phyloP scores from a whole-genome alignment of 768 basidiomycete genomes.

The Suillus tomentosus region DNA sequence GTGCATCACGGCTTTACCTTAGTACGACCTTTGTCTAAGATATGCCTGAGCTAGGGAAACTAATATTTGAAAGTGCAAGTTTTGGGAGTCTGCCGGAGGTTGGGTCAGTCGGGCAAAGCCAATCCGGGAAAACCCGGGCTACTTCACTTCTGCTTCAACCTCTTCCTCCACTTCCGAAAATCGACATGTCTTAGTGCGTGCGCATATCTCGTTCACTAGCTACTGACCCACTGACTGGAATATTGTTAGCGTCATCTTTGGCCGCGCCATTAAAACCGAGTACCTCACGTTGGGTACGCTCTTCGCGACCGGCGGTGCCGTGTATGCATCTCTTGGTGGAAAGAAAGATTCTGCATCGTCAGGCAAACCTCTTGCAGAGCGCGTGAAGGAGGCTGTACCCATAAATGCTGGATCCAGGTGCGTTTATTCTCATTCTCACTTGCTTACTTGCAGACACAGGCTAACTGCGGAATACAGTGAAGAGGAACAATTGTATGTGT shows the following conservation, averaged over 20 bases:
- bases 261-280: slow-evolving; percentile 81
- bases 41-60: neutral
- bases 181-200: slow-evolving; percentile 49
- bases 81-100: neutral
- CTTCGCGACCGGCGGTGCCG: slow-evolving; percentile 54
- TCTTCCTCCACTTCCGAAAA: slow-evolving; percentile 15
- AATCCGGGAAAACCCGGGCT: slow-evolving; percentile 26
- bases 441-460: neutral
- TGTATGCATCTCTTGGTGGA: slow-evolving; percentile 56
- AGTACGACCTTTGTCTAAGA: neutral
- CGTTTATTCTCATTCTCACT: slow-evolving; percentile 30
- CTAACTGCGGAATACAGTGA: slow-evolving; percentile 49
- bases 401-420: slow-evolving; percentile 70
- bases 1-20: neutral
- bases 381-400: slow-evolving; percentile 66
- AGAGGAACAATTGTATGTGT: slow-evolving; percentile 81
- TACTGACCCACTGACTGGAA: neutral
- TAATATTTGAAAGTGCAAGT: neutral
- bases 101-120: neutral
- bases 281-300: slow-evolving; percentile 75
- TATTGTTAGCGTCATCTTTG: slow-evolving; percentile 63
- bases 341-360: slow-evolving; percentile 47
- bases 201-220: slow-evolving; percentile 10
- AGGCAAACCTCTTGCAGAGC: slow-evolving; percentile 48
- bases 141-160: slow-evolving; percentile 18